Evolutionary conservation across 2,329 filamentous ascomycete genomes (phyloP).

Genomic region (Clonostachys rosea): DNA sequence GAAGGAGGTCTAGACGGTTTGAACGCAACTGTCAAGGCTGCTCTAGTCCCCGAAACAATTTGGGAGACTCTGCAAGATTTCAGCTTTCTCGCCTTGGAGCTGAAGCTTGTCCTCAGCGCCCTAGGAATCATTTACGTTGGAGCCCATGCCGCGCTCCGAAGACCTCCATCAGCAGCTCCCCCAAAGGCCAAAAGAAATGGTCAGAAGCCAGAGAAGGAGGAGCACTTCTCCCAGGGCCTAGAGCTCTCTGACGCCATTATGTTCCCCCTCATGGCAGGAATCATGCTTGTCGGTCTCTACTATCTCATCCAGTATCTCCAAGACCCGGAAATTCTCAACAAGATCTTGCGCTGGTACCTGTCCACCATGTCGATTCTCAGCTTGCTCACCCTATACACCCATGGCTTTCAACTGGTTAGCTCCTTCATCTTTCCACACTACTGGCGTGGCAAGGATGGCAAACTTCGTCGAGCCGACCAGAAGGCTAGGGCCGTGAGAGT

Average conservation of each 20-base stretch:
- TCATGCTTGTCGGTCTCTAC: constrained; percentile 72
- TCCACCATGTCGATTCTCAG: constrained; percentile 75
- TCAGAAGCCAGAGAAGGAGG: constrained; percentile 33
- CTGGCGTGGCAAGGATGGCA: constrained; percentile 47
- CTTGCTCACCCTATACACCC: constrained; percentile 68
- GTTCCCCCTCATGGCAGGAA: constrained; percentile 74
- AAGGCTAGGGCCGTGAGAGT: constrained; percentile 27
- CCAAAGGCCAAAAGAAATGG: constrained; percentile 29
- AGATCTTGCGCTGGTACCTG: constrained; percentile 80
- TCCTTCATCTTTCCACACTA: constrained; percentile 70
- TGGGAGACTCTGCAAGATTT: constrained; percentile 22
- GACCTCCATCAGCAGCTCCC: constrained; percentile 72
- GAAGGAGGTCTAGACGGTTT: neutral
- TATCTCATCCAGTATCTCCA: constrained; percentile 85
- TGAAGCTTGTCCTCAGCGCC: constrained; percentile 56
- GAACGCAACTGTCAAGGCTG: neutral
- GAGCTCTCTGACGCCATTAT: constrained; percentile 74
- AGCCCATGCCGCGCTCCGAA: constrained; percentile 77
- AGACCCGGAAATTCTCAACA: constrained; percentile 77
- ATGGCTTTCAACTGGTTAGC: constrained; percentile 58
- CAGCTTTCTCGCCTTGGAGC: constrained; percentile 38
- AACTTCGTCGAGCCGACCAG: constrained; percentile 39
- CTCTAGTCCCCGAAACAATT: constrained; percentile 15
- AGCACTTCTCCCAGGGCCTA: constrained; percentile 45
- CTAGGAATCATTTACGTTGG: constrained; percentile 81